phyloP scores from a whole-genome alignment of 2,329 filamentous ascomycete genomes.

The Epichloe amarillans region DNA sequence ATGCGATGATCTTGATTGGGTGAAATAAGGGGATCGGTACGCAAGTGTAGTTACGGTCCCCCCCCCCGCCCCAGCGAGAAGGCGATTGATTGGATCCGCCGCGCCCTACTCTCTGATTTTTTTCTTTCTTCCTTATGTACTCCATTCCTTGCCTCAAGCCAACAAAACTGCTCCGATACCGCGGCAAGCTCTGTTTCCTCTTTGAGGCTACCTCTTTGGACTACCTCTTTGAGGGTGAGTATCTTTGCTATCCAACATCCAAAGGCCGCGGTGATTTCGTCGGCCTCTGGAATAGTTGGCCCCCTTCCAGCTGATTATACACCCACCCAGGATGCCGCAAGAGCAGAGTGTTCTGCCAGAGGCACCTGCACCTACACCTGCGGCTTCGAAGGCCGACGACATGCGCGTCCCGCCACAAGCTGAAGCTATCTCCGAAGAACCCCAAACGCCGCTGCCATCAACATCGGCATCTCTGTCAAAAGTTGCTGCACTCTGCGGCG shows the following conservation, averaged over 20 bases:
- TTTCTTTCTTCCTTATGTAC: neutral
- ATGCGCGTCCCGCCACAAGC: neutral
- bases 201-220: neutral
- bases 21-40: no score
- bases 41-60: no score
- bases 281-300: neutral
- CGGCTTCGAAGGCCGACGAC: neutral
- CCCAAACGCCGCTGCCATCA: neutral
- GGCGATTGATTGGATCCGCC: neutral
- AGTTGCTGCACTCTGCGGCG: constrained; percentile 27
- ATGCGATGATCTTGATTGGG: no score
- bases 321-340: constrained; percentile 1
- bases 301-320: neutral
- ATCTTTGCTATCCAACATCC: no score
- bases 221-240: neutral
- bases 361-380: no score
- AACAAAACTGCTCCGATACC: neutral
- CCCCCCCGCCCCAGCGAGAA: no score
- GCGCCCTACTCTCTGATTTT: neutral
- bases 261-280: no score
- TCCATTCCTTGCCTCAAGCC: no score
- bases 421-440: neutral
- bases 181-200: neutral
- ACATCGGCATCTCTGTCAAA: neutral
- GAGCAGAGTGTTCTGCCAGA: neutral